Conservation (phyloP, 129 eudicot genomes). For the Centella asiatica region DNA sequence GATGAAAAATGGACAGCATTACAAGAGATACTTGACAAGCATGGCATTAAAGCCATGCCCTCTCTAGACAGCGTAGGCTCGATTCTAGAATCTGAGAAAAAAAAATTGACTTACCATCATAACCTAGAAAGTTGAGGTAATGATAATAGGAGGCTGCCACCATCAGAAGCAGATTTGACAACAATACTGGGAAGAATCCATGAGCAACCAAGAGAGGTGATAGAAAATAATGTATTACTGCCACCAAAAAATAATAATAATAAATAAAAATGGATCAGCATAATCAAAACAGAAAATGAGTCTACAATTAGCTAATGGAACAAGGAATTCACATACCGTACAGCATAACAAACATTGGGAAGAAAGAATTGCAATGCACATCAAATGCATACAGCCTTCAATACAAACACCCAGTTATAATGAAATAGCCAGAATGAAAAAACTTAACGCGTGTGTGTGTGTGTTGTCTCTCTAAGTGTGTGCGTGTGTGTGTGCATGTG, state of each 20-base stretch:
- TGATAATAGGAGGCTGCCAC: constrained; percentile 84
- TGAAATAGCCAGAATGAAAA: not conserved
- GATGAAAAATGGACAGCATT: no score
- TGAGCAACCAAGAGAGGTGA: constrained; percentile 91
- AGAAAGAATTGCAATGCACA: constrained; percentile 98
- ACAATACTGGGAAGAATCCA: constrained; percentile 81
- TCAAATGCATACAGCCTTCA: constrained; percentile 98
- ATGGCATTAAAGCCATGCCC: not conserved
- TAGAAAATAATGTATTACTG: constrained; percentile 86
- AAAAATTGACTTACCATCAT: constrained; percentile 61
- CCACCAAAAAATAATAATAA: constrained; percentile 28
- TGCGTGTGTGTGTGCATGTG: not conserved
- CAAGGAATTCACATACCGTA: constrained; percentile 51
- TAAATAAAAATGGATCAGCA: no score
- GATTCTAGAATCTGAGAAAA: not conserved
- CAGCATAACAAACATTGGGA: constrained; percentile 89
- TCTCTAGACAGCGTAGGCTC: no score
- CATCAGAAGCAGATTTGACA: constrained; percentile 84
- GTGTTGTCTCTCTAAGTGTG: no score
- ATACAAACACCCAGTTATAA: constrained; percentile 5
- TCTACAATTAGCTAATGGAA: constrained; percentile 3
- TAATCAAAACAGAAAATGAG: not conserved
- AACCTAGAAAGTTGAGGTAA: constrained; percentile 91
- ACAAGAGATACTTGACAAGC: not conserved
- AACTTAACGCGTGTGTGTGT: no score